Conservation (phyloP, 805 yeast species). For the Naumovozyma dairenensis region DNA sequence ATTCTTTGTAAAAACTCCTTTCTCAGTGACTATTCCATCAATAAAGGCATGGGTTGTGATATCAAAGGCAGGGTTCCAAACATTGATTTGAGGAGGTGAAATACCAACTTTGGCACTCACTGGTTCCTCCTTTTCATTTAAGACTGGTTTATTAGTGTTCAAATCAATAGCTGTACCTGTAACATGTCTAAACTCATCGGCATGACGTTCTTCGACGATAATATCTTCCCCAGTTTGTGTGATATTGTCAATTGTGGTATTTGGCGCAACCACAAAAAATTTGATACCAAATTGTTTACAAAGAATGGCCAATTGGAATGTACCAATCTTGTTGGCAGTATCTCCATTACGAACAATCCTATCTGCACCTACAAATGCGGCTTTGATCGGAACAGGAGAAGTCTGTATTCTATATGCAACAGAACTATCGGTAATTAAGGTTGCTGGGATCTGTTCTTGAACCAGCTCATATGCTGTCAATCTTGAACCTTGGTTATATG, state of each 20-base stretch:
- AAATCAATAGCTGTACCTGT: slow-evolving; percentile 51
- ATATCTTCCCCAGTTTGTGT: slow-evolving; percentile 65
- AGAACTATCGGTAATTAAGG: slow-evolving; percentile 86
- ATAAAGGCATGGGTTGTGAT: slow-evolving; percentile 77
- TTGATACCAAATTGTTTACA: slow-evolving; percentile 54
- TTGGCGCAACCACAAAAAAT: slow-evolving; percentile 93
- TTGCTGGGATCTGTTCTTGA: slow-evolving; percentile 78
- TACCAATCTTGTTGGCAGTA: slow-evolving; percentile 93
- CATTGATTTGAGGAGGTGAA: slow-evolving; percentile 76
- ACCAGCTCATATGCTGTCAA: slow-evolving; percentile 85
- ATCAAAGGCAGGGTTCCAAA: slow-evolving; percentile 96
- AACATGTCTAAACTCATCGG: slow-evolving; percentile 65
- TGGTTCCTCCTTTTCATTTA: slow-evolving; percentile 24
- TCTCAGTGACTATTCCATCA: slow-evolving; percentile 86
- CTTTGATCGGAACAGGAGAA: slow-evolving; percentile 57
- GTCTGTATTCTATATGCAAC: slow-evolving; percentile 59
- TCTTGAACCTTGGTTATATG: slow-evolving; percentile 93
- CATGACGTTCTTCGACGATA: slow-evolving; percentile 79
- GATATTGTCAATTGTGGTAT: slow-evolving; percentile 70
- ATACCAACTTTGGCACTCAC: slow-evolving; percentile 49
- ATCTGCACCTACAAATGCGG: slow-evolving; percentile 91
- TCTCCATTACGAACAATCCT: slow-evolving; percentile 90
- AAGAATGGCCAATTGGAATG: slow-evolving; percentile 78
- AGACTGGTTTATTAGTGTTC: slow-evolving; percentile 16
- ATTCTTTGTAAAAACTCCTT: slow-evolving; percentile 45